Evolutionary conservation across 2,329 filamentous ascomycete genomes (phyloP).

Genomic region (Xylogone sp.): DNA sequence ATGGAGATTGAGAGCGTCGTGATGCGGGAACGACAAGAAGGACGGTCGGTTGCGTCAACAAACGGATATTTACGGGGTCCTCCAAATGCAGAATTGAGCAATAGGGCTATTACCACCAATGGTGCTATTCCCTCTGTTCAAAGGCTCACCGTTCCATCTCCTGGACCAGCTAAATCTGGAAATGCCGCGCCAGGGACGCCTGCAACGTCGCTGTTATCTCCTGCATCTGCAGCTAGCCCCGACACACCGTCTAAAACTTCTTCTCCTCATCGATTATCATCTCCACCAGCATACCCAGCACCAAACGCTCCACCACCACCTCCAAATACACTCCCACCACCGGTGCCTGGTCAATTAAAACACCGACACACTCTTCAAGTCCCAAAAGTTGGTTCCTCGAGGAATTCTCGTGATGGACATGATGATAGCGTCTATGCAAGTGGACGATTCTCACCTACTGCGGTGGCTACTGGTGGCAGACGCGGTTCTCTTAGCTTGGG

Average conservation of each 20-base stretch:
- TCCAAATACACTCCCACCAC: conserved; percentile 33
- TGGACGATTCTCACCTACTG: conserved; percentile 73
- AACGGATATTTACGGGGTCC: conserved; percentile 19
- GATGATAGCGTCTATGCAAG: conserved; percentile 65
- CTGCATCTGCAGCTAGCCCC: conserved; percentile 18
- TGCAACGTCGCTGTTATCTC: conserved; percentile 22
- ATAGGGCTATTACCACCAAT: conserved; percentile 15
- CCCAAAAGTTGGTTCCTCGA: conserved; percentile 62
- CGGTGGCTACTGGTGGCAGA: conserved; percentile 53
- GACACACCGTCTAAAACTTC: conserved; percentile 20
- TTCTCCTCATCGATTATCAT: conserved; percentile 58
- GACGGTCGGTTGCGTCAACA: conserved; percentile 22
- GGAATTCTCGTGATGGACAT: conserved; percentile 66
- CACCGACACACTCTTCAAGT: conserved; percentile 89
- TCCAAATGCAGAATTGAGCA: conserved; percentile 3
- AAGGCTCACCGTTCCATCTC: conserved; percentile 15
- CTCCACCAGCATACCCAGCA: conserved; percentile 54
- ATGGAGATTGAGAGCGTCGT: conserved; percentile 21
- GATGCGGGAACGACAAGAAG: conserved; percentile 18
- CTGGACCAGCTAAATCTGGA: conserved; percentile 23
- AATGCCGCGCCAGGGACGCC: conserved; percentile 29
- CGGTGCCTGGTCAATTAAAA: conserved; percentile 57
- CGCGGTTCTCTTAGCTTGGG: conserved; percentile 80
- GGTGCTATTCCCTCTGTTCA: conserved; percentile 18
- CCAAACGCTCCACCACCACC: conserved; percentile 45